Conservation (phyloP, 306 rosid species). For the Macrotyloma uniflorum region DNA sequence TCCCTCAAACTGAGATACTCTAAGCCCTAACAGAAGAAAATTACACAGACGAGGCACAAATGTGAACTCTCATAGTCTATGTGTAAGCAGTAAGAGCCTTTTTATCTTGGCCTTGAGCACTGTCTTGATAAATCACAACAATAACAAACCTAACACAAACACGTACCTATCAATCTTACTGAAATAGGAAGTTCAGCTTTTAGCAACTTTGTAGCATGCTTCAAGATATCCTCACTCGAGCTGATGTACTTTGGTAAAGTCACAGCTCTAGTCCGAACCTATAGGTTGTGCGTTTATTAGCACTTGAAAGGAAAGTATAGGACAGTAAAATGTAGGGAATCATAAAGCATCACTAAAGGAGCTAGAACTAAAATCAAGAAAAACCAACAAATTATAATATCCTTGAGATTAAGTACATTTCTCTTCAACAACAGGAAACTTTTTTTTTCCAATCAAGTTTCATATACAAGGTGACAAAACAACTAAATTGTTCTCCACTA, state of each 20-base stretch:
- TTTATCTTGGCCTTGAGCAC: constrained; percentile 26
- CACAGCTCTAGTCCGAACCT: constrained; percentile 91
- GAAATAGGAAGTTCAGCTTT: constrained; percentile 96
- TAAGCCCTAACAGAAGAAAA: constrained; percentile 67
- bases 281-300: constrained; percentile 45
- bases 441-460: not conserved
- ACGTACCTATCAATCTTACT: constrained; percentile 79
- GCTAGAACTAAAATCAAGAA: constrained; percentile 24
- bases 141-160: constrained; percentile 9
- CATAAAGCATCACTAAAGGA: constrained; percentile 1
- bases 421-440: not conserved
- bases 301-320: constrained; percentile 23
- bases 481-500: constrained; percentile 24
- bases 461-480: constrained; percentile 11
- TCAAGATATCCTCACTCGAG: constrained; percentile 78
- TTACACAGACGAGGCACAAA: constrained; percentile 23
- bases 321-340: constrained; percentile 21
- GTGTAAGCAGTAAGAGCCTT: constrained; percentile 6
- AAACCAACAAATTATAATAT: constrained; percentile 21
- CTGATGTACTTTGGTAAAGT: constrained; percentile 69
- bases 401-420: not conserved
- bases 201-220: constrained; percentile 80
- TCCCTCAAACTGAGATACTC: constrained; percentile 75
- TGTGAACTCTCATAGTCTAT: constrained; percentile 16
- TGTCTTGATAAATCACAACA: constrained; percentile 24